Base-by-base conservation (phyloP, 2,329 filamentous ascomycete species). In the Clonostachys rosea region DNA sequence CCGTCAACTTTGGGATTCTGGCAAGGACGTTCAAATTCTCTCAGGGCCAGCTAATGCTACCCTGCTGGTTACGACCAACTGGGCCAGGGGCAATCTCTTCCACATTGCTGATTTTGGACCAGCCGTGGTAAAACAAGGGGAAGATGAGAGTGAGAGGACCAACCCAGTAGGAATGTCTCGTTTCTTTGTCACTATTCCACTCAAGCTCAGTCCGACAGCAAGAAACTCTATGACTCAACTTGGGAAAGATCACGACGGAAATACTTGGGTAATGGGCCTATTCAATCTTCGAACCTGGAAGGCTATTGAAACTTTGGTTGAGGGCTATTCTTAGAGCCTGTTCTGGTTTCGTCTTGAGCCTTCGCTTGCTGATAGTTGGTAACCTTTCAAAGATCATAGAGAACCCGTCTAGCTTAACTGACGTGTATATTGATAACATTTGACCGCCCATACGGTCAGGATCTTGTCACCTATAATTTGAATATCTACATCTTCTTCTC, bases 31-130 rank as follows among this genome's bases (percentile, higher is more conserved):
- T 1, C 48, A 55, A 1, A 43, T 63, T 2, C 14, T 64, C 1
- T 66, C 59, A 34, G 67, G 70, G 5, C 57, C 63, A 11, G 34
- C 63, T 0, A 52, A 59, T 36, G 56, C 58, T 35, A 34, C 62
- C 11, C 55, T 72, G 8, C 46, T 74, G 17, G 47, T 54, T 3
- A 59, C 65, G 35, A 66, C 59, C 11, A 74, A 74, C 50, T 70
- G 67, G 66, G 55, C 61, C 6, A 63, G 63, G 40, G 65, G 57
- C 7, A 55, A 61, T 35, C 54, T 73, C 18, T 65, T 63, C 41
- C 53, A 61, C 2, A 47, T 52, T 2, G 54, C 58, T 7, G 68
- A 74, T 53, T 73, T 74, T 45, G 57, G 59, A 4, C 48, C 57
- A 3, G 64, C 62, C 2, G 54, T 61, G 11, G 20, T 62, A 13